Evolutionary conservation across 768 basidiomycete genomes (phyloP).

Genomic region (Podaxis pistillaris): DNA sequence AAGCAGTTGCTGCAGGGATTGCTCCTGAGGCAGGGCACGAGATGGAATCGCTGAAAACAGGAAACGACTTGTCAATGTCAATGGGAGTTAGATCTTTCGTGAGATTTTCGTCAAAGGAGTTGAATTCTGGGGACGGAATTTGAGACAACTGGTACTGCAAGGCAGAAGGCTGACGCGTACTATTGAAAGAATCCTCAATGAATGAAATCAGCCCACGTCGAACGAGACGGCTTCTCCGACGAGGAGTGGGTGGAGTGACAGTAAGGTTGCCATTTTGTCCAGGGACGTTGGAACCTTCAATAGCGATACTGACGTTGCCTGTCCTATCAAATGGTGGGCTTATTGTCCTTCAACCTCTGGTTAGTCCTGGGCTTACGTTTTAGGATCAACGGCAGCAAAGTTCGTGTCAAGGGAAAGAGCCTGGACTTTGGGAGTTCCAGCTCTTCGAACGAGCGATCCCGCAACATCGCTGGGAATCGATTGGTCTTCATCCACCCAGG

Average conservation of each 20-base stretch:
- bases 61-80: slow-evolving; percentile 17
- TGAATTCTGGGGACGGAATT: slow-evolving; percentile 14
- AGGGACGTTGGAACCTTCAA: slow-evolving; percentile 15
- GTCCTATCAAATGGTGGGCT: not conserved
- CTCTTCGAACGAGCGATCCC: slow-evolving; percentile 23
- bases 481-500: slow-evolving; percentile 36
- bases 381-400: slow-evolving; percentile 25
- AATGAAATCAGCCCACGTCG: not conserved
- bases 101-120: slow-evolving; percentile 20
- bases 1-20: not conserved
- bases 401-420: slow-evolving; percentile 32
- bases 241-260: not conserved
- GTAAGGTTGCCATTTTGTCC: not conserved
- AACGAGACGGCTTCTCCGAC: not conserved
- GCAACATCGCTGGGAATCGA: slow-evolving; percentile 27
- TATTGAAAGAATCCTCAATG: slow-evolving; percentile 2
- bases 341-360: not conserved
- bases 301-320: slow-evolving; percentile 3
- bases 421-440: slow-evolving; percentile 27
- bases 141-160: not conserved
- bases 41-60: slow-evolving; percentile 20
- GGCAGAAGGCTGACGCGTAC: not conserved
- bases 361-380: not conserved
- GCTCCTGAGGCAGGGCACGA: not conserved
- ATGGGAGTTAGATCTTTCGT: slow-evolving; percentile 12